Percentiles rank a stretch among this genome's conserved stretches.
These are phyloP conservation scores for Diaporthe amygdali DNA, from an alignment of 2,329 filamentous ascomycete species.

Conservation along the genomic window DNA sequence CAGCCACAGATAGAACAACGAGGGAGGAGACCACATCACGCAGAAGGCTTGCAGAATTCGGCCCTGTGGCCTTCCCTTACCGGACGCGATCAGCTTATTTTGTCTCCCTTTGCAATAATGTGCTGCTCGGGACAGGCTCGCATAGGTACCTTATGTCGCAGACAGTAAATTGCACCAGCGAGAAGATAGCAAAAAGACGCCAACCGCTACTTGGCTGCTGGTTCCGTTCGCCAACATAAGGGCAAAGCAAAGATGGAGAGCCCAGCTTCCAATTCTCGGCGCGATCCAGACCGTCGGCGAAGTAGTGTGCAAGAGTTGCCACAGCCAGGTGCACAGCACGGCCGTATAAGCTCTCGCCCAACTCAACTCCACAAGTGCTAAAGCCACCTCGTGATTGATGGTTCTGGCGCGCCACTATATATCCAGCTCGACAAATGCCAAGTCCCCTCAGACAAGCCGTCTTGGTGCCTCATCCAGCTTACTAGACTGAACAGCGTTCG, in stretches of 20 bases:
- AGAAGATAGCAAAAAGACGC: neutral
- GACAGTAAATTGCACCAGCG: neutral
- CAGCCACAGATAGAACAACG: neutral
- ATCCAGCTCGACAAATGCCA: constrained; percentile 3
- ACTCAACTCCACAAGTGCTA: neutral
- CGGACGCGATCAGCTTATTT: no score
- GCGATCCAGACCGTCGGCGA: neutral
- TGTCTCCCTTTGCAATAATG: no score
- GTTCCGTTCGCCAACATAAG: neutral
- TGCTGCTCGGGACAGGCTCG: neutral
- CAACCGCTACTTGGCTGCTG: neutral
- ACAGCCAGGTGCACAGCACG: neutral
- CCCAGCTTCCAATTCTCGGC: neutral
- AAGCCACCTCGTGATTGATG: neutral
- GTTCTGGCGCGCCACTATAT: neutral
- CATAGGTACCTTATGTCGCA: neutral
- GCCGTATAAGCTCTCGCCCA: neutral
- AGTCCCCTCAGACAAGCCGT: neutral
- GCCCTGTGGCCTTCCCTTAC: no score
- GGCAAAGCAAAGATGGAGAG: neutral
- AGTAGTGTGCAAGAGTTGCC: neutral
- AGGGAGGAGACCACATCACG: neutral
- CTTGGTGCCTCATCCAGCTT: neutral
- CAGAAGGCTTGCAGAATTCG: neutral
- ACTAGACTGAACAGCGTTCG: neutral